Evolutionary conservation across 805 yeast species (phyloP).

Genomic region (Teunomyces aglyptinius): DNA sequence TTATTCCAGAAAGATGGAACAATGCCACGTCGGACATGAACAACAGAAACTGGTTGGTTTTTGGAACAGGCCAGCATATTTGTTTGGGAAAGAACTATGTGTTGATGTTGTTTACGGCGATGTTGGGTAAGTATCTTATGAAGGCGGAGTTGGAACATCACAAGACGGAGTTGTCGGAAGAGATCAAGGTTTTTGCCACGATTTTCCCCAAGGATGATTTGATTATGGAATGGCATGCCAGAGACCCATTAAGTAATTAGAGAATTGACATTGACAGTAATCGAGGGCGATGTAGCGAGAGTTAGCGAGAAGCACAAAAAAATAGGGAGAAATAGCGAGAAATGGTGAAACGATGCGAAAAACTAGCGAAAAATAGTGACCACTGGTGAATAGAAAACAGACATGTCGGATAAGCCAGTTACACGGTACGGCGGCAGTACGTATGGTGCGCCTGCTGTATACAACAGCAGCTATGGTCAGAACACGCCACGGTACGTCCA

Average conservation of each 20-base stretch:
- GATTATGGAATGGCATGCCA: conserved; percentile 65
- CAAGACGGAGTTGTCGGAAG: conserved; percentile 81
- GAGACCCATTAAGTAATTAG: conserved; percentile 49
- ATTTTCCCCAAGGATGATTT: conserved; percentile 97
- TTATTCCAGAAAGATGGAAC: conserved; percentile 96
- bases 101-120: conserved; percentile 80
- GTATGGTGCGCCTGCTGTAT: background rate
- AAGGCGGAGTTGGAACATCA: conserved; percentile 77
- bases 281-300: too few species aligned
- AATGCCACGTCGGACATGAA: conserved; percentile 74
- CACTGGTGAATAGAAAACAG: background rate
- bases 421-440: background rate
- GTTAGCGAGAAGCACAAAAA: too few species aligned
- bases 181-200: conserved; percentile 95
- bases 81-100: conserved; percentile 96
- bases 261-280: too few species aligned
- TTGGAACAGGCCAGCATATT: conserved; percentile 96
- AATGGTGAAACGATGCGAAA: background rate
- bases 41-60: conserved; percentile 91
- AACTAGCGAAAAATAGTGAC: background rate
- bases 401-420: background rate
- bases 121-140: conserved; percentile 89
- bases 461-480: background rate
- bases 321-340: too few species aligned
- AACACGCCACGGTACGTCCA: background rate